Evolutionary conservation across 352 stramenopile genomes (phyloP).

Genomic region (Pythium grandisporangium): DNA sequence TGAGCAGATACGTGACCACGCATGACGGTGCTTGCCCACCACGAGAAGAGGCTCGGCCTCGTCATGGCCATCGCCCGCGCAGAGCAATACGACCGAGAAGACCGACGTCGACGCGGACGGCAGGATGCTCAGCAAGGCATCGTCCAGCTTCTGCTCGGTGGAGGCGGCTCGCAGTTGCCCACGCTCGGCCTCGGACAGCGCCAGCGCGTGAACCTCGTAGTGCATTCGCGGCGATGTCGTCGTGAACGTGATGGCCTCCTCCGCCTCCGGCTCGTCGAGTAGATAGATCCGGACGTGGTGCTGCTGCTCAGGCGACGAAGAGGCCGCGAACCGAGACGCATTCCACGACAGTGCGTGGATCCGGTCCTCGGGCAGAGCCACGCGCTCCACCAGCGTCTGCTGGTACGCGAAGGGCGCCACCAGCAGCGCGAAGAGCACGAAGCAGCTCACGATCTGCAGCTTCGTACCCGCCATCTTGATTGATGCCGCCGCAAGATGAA

Average conservation of each 20-base stretch:
- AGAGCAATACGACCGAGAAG: constrained; percentile 15
- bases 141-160: constrained; percentile 13
- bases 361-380: constrained; percentile 33
- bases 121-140: constrained; percentile 11
- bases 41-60: not conserved
- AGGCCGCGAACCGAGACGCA: constrained; percentile 16
- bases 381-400: constrained; percentile 60
- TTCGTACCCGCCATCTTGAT: constrained; percentile 59
- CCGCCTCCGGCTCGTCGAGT: not conserved
- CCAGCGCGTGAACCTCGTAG: not conserved
- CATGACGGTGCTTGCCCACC: constrained; percentile 57
- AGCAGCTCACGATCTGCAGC: constrained; percentile 64
- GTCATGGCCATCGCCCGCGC: constrained; percentile 7
- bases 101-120: not conserved
- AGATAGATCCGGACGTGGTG: constrained; percentile 7
- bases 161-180: not conserved
- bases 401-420: constrained; percentile 51
- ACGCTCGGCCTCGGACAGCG: not conserved
- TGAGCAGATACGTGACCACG: constrained; percentile 28
- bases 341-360: constrained; percentile 39
- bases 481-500: no score
- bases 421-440: constrained; percentile 62
- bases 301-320: no score
- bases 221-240: not conserved
- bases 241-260: not conserved